Evolutionary conservation across 768 basidiomycete genomes (phyloP).

Genomic region (Tylopilus vinaceipallidus): DNA sequence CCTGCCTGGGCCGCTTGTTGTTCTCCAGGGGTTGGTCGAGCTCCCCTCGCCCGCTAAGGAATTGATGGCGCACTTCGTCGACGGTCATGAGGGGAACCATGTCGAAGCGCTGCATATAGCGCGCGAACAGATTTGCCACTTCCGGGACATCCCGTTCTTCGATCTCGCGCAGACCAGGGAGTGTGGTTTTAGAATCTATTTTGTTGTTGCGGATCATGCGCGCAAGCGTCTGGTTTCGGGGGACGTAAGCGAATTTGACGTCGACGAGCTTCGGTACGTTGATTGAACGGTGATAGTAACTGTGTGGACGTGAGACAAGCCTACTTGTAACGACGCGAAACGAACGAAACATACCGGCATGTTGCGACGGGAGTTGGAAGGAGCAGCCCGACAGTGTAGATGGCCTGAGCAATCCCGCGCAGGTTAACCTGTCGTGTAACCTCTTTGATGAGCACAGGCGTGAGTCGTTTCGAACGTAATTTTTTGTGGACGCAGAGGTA

Average conservation of each 20-base stretch:
- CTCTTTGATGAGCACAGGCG: slow-evolving; percentile 96
- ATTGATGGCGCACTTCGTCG: slow-evolving; percentile 84
- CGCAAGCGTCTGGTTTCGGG: slow-evolving; percentile 86
- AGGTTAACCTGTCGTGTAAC: slow-evolving; percentile 92
- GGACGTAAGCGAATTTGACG: slow-evolving; percentile 83
- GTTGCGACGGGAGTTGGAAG: slow-evolving; percentile 91
- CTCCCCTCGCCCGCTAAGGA: slow-evolving; percentile 78
- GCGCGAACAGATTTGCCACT: slow-evolving; percentile 66
- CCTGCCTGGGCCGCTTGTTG: slow-evolving; percentile 67
- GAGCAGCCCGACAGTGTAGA: slow-evolving; percentile 93
- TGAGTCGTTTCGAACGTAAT: slow-evolving; percentile 88
- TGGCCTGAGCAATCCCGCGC: slow-evolving; percentile 90
- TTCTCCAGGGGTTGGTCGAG: slow-evolving; percentile 37
- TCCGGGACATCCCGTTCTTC: slow-evolving; percentile 70
- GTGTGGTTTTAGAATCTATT: slow-evolving; percentile 47
- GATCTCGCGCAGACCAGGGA: slow-evolving; percentile 84
- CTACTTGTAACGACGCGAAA: not conserved
- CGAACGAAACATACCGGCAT: slow-evolving; percentile 57
- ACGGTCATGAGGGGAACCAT: slow-evolving; percentile 71
- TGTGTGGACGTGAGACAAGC: slow-evolving; percentile 28
- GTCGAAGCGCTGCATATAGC: slow-evolving; percentile 85
- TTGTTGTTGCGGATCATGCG: slow-evolving; percentile 80
- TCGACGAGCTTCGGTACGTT: slow-evolving; percentile 93
- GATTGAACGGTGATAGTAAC: slow-evolving; percentile 89
- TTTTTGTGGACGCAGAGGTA: slow-evolving; percentile 98